A percentile compares a stretch with the other conserved stretches of the same genome.
These are phyloP conservation scores for Plasmopara muralis DNA, from an alignment of 352 stramenopile genomes.

Conservation along the genomic window DNA sequence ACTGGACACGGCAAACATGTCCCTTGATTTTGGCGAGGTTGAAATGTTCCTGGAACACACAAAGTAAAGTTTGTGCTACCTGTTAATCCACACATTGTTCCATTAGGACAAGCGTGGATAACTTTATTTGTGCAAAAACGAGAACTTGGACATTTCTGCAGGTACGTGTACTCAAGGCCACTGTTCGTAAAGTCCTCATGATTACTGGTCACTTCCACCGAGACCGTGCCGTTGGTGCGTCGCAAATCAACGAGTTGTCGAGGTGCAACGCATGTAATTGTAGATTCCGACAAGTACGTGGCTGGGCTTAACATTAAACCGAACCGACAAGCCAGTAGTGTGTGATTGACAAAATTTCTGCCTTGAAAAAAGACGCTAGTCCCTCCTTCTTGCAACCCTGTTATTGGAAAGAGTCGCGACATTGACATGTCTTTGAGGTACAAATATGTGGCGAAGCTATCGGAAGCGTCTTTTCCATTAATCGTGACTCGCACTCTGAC, in stretches of 20 bases:
- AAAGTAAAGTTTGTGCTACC: slow-evolving; percentile 90
- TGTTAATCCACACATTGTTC: slow-evolving; percentile 57
- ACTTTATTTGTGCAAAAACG: slow-evolving; percentile 54
- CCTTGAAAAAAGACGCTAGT: slow-evolving; percentile 89
- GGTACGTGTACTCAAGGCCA: slow-evolving; percentile 66
- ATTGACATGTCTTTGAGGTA: slow-evolving; percentile 87
- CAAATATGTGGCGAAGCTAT: slow-evolving; percentile 39
- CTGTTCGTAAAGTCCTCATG: slow-evolving; percentile 76
- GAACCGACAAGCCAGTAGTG: slow-evolving; percentile 85
- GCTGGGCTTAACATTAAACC: slow-evolving; percentile 54
- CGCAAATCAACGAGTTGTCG: slow-evolving; percentile 47
- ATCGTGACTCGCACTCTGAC: slow-evolving; percentile 73
- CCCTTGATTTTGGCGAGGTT: slow-evolving; percentile 75
- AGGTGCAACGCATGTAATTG: slow-evolving; percentile 80
- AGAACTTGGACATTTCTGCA: slow-evolving; percentile 48
- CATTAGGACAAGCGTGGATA: slow-evolving; percentile 79
- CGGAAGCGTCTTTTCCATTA: slow-evolving; percentile 72
- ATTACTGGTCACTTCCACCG: slow-evolving; percentile 84
- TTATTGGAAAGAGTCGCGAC: slow-evolving; percentile 56
- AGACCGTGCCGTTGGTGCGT: slow-evolving; percentile 38
- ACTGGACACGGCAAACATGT: slow-evolving; percentile 90
- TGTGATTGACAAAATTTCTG: slow-evolving; percentile 91
- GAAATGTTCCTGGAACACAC: slow-evolving; percentile 90
- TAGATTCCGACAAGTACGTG: slow-evolving; percentile 67
- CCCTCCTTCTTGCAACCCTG: slow-evolving; percentile 68